Evolutionary conservation across 495 filamentous ascomycete genomes (phyloP).

Genomic region (Astrocystis sublimbata): DNA sequence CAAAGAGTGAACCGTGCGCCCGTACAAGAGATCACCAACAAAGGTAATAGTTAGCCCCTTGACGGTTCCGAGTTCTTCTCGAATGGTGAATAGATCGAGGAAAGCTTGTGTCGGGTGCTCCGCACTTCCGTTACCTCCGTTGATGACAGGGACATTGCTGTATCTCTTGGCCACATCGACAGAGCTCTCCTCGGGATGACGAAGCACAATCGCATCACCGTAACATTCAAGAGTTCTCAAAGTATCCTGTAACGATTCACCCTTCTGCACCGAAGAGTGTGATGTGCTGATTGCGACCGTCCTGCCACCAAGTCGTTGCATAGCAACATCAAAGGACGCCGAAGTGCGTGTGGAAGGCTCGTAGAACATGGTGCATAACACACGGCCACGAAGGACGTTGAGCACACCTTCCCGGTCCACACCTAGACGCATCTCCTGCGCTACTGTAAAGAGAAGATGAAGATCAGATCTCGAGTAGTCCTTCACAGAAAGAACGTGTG

Average conservation of each 20-base stretch:
- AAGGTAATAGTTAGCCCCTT: conserved; percentile 95
- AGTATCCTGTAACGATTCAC: conserved; percentile 89
- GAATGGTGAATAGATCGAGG: conserved; percentile 97
- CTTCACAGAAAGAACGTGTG: conserved; percentile 85
- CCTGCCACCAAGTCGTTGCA: conserved; percentile 92
- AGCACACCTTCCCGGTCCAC: conserved; percentile 89
- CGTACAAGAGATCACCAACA: conserved; percentile 87
- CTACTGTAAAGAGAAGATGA: conserved; percentile 91
- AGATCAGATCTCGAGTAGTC: conserved; percentile 85
- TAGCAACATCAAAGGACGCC: conserved; percentile 93
- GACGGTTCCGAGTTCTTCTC: conserved; percentile 94
- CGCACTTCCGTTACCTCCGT: conserved; percentile 90
- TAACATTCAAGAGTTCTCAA: conserved; percentile 92
- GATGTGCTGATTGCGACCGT: conserved; percentile 75
- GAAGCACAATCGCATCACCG: conserved; percentile 88
- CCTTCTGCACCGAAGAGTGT: conserved; percentile 85
- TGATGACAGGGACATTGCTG: conserved; percentile 88
- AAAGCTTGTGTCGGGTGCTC: conserved; percentile 98
- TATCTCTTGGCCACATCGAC: conserved; percentile 80
- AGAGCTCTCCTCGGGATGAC: conserved; percentile 80
- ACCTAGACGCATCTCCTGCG: conserved; percentile 92
- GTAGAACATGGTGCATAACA: conserved; percentile 92
- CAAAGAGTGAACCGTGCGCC: conserved; percentile 90
- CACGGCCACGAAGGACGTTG: conserved; percentile 78
- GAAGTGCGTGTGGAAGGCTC: conserved; percentile 97